Percentiles rank a stretch among this genome's conserved stretches.
Evolutionary conservation across 208 protist species (phyloP).

Genomic region (Spironucleus salmonicida): DNA sequence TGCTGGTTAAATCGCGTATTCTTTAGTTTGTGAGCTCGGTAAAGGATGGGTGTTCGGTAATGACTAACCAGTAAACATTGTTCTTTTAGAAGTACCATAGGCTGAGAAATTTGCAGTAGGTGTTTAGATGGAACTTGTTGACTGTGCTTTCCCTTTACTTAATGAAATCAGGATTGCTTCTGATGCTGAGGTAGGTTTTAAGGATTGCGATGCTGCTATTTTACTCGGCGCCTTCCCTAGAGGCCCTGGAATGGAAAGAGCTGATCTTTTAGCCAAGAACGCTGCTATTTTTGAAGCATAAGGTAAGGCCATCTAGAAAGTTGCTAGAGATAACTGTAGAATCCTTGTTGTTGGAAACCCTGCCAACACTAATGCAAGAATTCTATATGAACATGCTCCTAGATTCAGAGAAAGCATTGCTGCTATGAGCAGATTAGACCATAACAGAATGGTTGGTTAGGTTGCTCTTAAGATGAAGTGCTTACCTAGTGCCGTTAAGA

Average conservation of each 20-base stretch:
- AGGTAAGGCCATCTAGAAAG: constrained; percentile 26
- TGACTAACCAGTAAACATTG: constrained; percentile 50
- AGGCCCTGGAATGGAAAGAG: constrained; percentile 39
- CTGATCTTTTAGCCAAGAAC: constrained; percentile 40
- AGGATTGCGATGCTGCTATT: constrained; percentile 50
- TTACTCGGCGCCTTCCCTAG: constrained; percentile 41
- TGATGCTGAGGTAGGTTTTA: constrained; percentile 60
- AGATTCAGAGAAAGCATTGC: constrained; percentile 30
- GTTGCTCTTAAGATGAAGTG: constrained; percentile 22
- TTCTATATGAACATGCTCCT: constrained; percentile 18
- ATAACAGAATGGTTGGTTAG: constrained; percentile 30
- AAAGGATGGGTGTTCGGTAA: constrained; percentile 40
- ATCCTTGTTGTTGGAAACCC: constrained; percentile 47
- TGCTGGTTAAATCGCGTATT: constrained; percentile 57
- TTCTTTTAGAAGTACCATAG: constrained; percentile 54
- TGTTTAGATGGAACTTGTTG: constrained; percentile 67
- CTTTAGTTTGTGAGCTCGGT: constrained; percentile 37
- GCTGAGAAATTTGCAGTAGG: constrained; percentile 57
- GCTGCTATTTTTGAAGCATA: constrained; percentile 34
- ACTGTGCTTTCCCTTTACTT: constrained; percentile 71
- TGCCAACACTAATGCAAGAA: constrained; percentile 42
- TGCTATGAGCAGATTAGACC: constrained; percentile 41
- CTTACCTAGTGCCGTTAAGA: neutral
- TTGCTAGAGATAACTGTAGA: constrained; percentile 32
- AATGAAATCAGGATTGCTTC: constrained; percentile 55